A percentile compares a stretch with the other conserved stretches of the same genome.
phyloP scores from a whole-genome alignment of 1,139 yeast species.

The Petasospora fabianii region DNA sequence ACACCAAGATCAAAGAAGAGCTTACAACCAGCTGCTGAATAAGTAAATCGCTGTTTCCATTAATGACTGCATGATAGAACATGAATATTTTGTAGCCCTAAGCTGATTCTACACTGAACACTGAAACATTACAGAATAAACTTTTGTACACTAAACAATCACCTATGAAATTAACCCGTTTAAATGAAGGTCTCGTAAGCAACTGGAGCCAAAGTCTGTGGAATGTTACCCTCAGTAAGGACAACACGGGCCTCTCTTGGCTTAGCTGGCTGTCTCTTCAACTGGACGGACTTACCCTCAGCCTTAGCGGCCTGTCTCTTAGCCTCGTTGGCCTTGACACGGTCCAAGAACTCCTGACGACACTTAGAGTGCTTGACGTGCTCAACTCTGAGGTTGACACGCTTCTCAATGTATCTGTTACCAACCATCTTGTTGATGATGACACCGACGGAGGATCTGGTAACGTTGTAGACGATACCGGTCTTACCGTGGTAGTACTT shows the following conservation, averaged over 20 bases:
- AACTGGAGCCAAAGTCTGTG: conserved; percentile 98
- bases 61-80: no score
- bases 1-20: conserved; percentile 7
- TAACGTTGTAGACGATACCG: conserved; percentile 97
- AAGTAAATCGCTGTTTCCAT: background rate
- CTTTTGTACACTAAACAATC: conserved; percentile 23
- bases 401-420: conserved; percentile 98
- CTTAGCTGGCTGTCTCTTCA: conserved; percentile 97
- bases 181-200: conserved; percentile 99
- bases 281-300: conserved; percentile 83
- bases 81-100: no score
- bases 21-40: conserved; percentile 1
- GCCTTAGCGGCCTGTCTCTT: conserved; percentile 93
- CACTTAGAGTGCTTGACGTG: conserved; percentile 99
- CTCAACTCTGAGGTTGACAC: conserved; percentile 97
- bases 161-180: conserved; percentile 29
- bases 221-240: conserved; percentile 72
- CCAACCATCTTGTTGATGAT: conserved; percentile 98
- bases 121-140: conserved; percentile 13
- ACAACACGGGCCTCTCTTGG: conserved; percentile 93
- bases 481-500: conserved; percentile 99
- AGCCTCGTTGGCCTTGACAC: conserved; percentile 96
- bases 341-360: conserved; percentile 97
- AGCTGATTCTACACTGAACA: no score
- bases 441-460: conserved; percentile 98